These are phyloP conservation scores for Telopea speciosissima DNA, from an alignment of 177 flowering plant species.

Conservation along the genomic window DNA sequence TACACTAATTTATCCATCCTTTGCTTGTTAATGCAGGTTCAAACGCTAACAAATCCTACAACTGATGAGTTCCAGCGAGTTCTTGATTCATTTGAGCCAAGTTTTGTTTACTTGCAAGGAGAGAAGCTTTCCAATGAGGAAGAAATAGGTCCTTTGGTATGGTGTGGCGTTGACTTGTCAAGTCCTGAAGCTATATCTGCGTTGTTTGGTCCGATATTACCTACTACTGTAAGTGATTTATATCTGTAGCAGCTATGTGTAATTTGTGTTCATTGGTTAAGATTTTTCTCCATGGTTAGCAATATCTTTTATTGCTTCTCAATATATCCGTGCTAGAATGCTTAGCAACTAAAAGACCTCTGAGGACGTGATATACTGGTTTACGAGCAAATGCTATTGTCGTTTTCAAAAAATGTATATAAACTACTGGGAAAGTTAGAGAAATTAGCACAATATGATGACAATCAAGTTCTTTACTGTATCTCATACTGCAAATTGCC, in stretches of 20 bases:
- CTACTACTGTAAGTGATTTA: slow-evolving; percentile 59
- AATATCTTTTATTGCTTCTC: not conserved
- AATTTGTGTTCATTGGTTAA: not conserved
- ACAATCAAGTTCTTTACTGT: too few relatives aligned
- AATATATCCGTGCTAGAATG: not conserved
- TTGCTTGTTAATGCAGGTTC: slow-evolving; percentile 47
- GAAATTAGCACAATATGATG: too few relatives aligned
- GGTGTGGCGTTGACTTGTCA: slow-evolving; percentile 54
- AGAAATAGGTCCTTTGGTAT: slow-evolving; percentile 54
- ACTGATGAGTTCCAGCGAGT: slow-evolving; percentile 49
- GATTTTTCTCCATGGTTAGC: not conserved
- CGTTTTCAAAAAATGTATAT: too few relatives aligned
- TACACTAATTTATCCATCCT: not conserved
- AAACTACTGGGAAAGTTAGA: too few relatives aligned
- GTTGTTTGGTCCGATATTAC: slow-evolving; percentile 58
- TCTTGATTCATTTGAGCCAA: slow-evolving; percentile 53
- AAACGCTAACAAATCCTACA: slow-evolving; percentile 50
- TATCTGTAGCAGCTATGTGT: not conserved
- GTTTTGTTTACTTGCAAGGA: slow-evolving; percentile 80
- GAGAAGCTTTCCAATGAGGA: slow-evolving; percentile 42
- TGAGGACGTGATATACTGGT: too few relatives aligned
- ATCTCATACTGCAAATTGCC: too few relatives aligned
- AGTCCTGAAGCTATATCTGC: slow-evolving; percentile 50
- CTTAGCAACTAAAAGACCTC: too few relatives aligned
- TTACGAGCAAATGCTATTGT: too few relatives aligned